A percentile compares a stretch with the other conserved stretches of the same genome.
Conservation (phyloP, 2,329 filamentous ascomycete genomes). For the Paecilomyces formosus region DNA sequence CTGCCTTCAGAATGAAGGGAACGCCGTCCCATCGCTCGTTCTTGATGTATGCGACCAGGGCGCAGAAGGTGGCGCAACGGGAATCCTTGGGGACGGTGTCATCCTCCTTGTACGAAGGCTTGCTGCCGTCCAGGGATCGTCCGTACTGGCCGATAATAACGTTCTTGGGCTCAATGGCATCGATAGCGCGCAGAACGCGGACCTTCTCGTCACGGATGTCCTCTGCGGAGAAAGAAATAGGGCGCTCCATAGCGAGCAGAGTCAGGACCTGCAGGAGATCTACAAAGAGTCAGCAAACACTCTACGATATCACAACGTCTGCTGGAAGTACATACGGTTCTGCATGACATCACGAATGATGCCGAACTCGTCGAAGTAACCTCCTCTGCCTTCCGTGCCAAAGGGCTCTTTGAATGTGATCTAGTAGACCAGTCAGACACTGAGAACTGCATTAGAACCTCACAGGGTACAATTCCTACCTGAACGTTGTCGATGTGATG, state of each 20-base stretch:
- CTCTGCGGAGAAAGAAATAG: constrained; percentile 95
- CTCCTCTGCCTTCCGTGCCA: constrained; percentile 92
- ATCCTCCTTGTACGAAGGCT: constrained; percentile 97
- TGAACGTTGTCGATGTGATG: constrained; percentile 99
- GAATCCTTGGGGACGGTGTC: constrained; percentile 97
- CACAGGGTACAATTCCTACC: constrained; percentile 28
- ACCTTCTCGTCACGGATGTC: constrained; percentile 99
- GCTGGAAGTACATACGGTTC: constrained; percentile 59
- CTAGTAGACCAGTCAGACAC: constrained; percentile 23
- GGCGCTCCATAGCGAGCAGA: constrained; percentile 93
- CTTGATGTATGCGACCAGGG: constrained; percentile 96
- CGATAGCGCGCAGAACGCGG: constrained; percentile 86
- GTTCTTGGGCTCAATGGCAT: constrained; percentile 95
- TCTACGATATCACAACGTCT: neutral
- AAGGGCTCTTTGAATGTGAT: constrained; percentile 99
- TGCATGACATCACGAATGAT: constrained; percentile 99
- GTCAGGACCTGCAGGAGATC: constrained; percentile 92
- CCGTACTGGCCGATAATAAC: constrained; percentile 99
- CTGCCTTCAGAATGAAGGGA: constrained; percentile 98
- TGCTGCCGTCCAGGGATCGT: constrained; percentile 89
- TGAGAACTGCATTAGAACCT: neutral
- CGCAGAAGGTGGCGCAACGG: constrained; percentile 95
- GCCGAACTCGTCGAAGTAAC: constrained; percentile 99
- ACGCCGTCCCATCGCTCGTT: constrained; percentile 99
- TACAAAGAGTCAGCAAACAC: constrained; percentile 18